phyloP scores from a whole-genome alignment of 805 yeast genomes.

The Brettanomyces bruxellensis region DNA sequence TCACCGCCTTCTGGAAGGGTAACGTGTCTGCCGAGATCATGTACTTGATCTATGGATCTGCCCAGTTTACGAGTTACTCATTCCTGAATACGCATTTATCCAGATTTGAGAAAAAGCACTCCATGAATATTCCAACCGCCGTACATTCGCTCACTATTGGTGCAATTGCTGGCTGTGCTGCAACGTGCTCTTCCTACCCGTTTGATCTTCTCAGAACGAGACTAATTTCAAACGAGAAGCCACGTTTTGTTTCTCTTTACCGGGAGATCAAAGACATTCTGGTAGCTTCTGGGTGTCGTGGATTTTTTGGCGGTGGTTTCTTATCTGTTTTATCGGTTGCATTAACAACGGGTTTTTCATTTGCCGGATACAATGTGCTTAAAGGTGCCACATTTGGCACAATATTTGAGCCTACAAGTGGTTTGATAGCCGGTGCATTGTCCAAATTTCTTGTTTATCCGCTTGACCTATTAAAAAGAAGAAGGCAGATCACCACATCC shows the following conservation, averaged over 20 bases:
- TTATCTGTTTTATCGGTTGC: conserved; percentile 57
- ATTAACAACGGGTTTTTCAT: conserved; percentile 65
- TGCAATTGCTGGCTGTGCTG: conserved; percentile 62
- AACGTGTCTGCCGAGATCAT: conserved; percentile 85
- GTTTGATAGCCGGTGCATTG: conserved; percentile 66
- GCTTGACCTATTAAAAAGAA: conserved; percentile 69
- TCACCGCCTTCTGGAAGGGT: conserved; percentile 87
- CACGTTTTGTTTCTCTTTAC: conserved; percentile 25
- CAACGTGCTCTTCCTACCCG: conserved; percentile 76
- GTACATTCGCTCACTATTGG: conserved; percentile 55
- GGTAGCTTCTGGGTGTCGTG: conserved; percentile 28
- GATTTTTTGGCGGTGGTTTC: conserved; percentile 41
- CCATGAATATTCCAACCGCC: conserved; percentile 24
- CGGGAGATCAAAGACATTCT: conserved; percentile 28
- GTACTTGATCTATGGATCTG: conserved; percentile 78
- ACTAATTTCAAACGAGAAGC: conserved; percentile 54
- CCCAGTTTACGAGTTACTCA: conserved; percentile 72
- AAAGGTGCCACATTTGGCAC: conserved; percentile 30
- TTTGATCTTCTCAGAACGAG: conserved; percentile 85
- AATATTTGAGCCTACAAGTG: conserved; percentile 47
- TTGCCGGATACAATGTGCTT: conserved; percentile 50
- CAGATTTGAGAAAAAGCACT: conserved; percentile 16
- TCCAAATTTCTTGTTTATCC: conserved; percentile 79
- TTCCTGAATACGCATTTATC: conserved; percentile 38
- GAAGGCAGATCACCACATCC: conserved; percentile 50